Evolutionary conservation across 495 filamentous ascomycete genomes (phyloP).

Genomic region (Hypoxylon subgilvum): DNA sequence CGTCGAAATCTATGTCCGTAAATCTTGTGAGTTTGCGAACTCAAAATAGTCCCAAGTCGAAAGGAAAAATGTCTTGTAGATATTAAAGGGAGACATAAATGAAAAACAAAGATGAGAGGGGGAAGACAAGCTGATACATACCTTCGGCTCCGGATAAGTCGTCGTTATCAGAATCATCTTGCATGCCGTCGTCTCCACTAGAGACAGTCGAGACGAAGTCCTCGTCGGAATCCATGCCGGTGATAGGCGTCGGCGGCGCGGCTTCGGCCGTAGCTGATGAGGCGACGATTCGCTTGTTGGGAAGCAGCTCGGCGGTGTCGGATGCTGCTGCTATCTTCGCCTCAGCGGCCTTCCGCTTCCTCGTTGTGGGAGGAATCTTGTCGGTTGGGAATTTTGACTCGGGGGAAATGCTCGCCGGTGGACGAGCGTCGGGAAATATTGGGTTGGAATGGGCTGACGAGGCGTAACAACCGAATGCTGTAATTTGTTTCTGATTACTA

Average conservation of each 20-base stretch:
- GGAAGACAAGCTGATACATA: constrained; percentile 49
- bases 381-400: constrained; percentile 41
- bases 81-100: neutral
- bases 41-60: neutral
- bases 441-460: no score
- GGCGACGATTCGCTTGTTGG: constrained; percentile 60
- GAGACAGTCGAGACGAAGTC: constrained; percentile 89
- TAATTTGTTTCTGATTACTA: no score
- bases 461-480: constrained; percentile 1
- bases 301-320: constrained; percentile 45
- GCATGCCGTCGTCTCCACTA: constrained; percentile 76
- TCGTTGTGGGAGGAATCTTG: constrained; percentile 69
- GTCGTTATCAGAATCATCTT: constrained; percentile 76
- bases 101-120: neutral
- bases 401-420: constrained; percentile 30
- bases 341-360: constrained; percentile 93
- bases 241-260: constrained; percentile 67
- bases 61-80: no score
- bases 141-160: constrained; percentile 75
- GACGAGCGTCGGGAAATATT: constrained; percentile 36
- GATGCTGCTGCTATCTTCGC: constrained; percentile 64
- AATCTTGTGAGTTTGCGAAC: neutral
- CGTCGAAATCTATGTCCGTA: constrained; percentile 64
- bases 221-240: constrained; percentile 94
- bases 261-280: constrained; percentile 53